Base-by-base conservation (phyloP, 2,329 filamentous ascomycete genomes). In the Fusarium lyarnte region DNA sequence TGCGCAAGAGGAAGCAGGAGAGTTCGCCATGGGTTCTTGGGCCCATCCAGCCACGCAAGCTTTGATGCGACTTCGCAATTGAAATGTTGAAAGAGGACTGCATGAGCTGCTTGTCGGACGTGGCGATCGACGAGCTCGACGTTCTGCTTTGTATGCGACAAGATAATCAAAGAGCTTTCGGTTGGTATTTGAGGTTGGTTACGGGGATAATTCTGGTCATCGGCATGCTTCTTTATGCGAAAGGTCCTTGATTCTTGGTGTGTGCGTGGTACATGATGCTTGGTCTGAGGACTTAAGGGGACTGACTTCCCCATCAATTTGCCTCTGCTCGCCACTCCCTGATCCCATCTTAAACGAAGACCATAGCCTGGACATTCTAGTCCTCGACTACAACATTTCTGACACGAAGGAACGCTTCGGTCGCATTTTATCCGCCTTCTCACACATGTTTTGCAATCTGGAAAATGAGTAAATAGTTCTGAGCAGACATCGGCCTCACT, bases 391-490 rank as follows among this genome's bases (percentile, higher is more conserved):
- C 25, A 57, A 27, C 58, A 62, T 1, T 62, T 62, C 9, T n/a
- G 2, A 14, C 58, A 62, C 3, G 58, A 43, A 3, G 58, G 58
- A 9, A 33, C 19, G 4, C 12, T 58, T 21, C 51, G 58, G 8
- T 62, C 58, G n/a, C 58, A 62, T 33, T 39, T 57, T 9, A 62
- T 62, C 11, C 58, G 51, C 23, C 58, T 54, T 27, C 36, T 58
- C 25, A 43, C 54, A 10, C 58, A 62, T 21, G 41, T 58, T 13
- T 46, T 36, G 10, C 58, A 62, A 42, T 39, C 58, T 62, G n/a
- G 1, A 9, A 1, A 10, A 58, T 39, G 4, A 58, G 41, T 39
- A 2, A 33, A 19, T 33, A 10, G 21, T 31, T 13, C 17, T 29
- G 11, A 6, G 9, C 5, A 13, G 31, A 27, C 6, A 19, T 21